phyloP scores from a whole-genome alignment of 78 protist species.

The Dictyostelium brefeldianum region DNA sequence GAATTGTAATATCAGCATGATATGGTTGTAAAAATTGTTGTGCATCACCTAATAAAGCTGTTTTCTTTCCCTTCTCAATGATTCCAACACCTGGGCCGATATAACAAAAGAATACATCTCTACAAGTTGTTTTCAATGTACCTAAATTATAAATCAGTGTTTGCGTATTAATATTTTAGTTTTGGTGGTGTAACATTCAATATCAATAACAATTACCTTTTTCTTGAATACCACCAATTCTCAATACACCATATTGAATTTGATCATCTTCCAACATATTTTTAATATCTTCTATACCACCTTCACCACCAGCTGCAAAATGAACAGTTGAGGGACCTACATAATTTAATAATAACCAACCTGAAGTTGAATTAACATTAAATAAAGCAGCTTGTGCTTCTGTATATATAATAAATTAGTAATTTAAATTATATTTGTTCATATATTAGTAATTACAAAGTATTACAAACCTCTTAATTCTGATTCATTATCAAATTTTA shows the following conservation, averaged over 20 bases:
- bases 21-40: neutral
- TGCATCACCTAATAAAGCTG: slow-evolving; percentile 26
- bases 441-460: too few species aligned
- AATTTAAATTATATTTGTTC: too few species aligned
- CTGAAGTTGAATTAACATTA: neutral
- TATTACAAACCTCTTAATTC: slow-evolving; percentile 6
- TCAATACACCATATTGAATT: slow-evolving; percentile 24
- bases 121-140: neutral
- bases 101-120: slow-evolving; percentile 40
- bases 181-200: too few species aligned
- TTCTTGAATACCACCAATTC: slow-evolving; percentile 22
- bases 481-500: slow-evolving; percentile 41
- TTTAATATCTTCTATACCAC: neutral
- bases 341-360: slow-evolving; percentile 33
- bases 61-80: slow-evolving; percentile 56
- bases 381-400: slow-evolving; percentile 43
- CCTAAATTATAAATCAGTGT: neutral
- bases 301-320: slow-evolving; percentile 31
- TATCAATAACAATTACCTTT: neutral
- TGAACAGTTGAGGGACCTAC: slow-evolving; percentile 36
- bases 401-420: too few species aligned
- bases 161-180: too few species aligned
- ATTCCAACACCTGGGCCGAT: slow-evolving; percentile 46
- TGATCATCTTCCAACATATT: slow-evolving; percentile 30
- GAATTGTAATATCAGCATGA: slow-evolving; percentile 44